Percentiles rank a stretch among this genome's conserved stretches.
These are phyloP conservation scores for Phytophthora sp. DNA, from an alignment of 352 stramenopile species.

Conservation along the genomic window DNA sequence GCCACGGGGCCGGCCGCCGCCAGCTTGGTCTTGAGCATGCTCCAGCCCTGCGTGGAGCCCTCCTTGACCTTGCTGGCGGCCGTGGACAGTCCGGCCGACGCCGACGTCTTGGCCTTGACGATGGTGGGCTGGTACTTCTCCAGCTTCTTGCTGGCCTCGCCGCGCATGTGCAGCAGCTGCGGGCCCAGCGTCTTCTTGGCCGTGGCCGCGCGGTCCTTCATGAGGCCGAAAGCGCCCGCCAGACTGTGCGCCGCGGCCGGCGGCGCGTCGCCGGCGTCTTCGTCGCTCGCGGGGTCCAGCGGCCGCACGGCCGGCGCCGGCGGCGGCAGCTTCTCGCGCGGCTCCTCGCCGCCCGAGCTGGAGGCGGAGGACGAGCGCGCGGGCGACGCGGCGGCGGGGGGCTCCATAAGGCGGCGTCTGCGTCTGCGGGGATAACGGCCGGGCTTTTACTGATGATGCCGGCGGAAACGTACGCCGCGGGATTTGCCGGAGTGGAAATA, in stretches of 20 bases:
- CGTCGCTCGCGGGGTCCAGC: constrained; percentile 29
- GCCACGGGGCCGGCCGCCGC: constrained; percentile 74
- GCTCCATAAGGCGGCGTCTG: too few species aligned
- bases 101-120: constrained; percentile 76
- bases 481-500: constrained; percentile 32
- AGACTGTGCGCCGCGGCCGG: constrained; percentile 21
- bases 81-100: constrained; percentile 49
- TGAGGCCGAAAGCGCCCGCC: constrained; percentile 45
- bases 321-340: constrained; percentile 25
- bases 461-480: constrained; percentile 6
- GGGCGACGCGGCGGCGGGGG: neutral
- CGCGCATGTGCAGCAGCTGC: constrained; percentile 56
- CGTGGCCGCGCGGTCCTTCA: constrained; percentile 57
- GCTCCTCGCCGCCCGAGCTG: constrained; percentile 37
- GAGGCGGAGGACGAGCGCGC: constrained; percentile 36
- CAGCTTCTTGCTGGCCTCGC: constrained; percentile 66
- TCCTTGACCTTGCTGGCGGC: constrained; percentile 62
- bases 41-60: constrained; percentile 80
- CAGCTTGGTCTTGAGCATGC: constrained; percentile 79
- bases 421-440: constrained; percentile 20
- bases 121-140: constrained; percentile 80
- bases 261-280: constrained; percentile 26
- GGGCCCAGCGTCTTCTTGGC: constrained; percentile 63
- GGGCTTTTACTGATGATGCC: constrained; percentile 22
- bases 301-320: constrained; percentile 20